Evolutionary conservation across 495 filamentous ascomycete genomes (phyloP).

Genomic region (Bacidia gigantensis): DNA sequence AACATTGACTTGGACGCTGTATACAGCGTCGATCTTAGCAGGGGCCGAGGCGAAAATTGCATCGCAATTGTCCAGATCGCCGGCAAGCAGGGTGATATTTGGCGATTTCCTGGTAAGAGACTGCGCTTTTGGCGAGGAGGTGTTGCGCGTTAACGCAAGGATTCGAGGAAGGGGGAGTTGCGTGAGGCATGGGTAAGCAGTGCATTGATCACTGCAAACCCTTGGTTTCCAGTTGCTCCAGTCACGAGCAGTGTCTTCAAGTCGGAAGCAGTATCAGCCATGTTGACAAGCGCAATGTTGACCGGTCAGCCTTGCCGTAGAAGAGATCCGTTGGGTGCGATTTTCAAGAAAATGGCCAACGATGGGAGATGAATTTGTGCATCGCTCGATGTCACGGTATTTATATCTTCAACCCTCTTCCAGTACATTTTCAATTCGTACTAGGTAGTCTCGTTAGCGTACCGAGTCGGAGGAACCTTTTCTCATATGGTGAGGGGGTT

Average conservation of each 20-base stretch:
- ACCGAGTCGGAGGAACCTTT: neutral
- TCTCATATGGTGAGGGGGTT: neutral
- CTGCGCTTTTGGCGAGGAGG: slow-evolving; percentile 37
- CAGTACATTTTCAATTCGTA: no score
- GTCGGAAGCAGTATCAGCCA: neutral
- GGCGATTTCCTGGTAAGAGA: slow-evolving; percentile 32
- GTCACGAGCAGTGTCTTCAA: slow-evolving; percentile 40
- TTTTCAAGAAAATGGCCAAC: no score
- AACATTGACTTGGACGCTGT: slow-evolving; percentile 33
- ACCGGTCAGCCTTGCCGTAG: no score
- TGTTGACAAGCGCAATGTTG: neutral
- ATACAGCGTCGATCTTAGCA: slow-evolving; percentile 35
- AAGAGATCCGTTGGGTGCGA: no score
- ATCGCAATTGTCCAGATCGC: slow-evolving; percentile 37
- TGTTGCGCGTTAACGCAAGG: slow-evolving; percentile 54
- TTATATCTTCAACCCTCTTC: no score
- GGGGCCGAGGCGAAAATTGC: slow-evolving; percentile 35
- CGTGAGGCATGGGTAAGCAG: slow-evolving; percentile 31
- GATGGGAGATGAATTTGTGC: no score
- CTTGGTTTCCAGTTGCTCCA: slow-evolving; percentile 66
- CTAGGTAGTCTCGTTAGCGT: no score
- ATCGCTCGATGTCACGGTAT: no score
- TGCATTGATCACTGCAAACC: slow-evolving; percentile 43
- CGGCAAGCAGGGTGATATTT: slow-evolving; percentile 41
- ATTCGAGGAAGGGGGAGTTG: slow-evolving; percentile 32